Base-by-base conservation (phyloP, 192 early-diverging fungal genomes). In the Backusella psychrophila region DNA sequence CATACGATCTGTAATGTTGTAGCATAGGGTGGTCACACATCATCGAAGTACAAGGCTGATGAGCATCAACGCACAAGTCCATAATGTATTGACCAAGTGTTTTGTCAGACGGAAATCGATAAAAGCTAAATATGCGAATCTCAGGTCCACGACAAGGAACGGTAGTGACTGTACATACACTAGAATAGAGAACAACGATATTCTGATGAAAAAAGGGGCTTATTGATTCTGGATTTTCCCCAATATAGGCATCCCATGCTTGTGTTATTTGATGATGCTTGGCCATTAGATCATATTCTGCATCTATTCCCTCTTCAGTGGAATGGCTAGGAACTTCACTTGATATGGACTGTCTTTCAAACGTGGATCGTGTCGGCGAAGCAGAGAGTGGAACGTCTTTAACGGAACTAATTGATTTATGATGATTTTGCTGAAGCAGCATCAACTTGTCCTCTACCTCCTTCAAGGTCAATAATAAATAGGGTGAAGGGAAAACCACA, bases 71-170 rank as follows among this genome's bases (percentile, higher is more conserved):
- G 84, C 90, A 95, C 39, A 95, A 85, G 39, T 94, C 91, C 72
- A 95, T 92, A 19, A 99, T 81, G 75, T 95, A 98, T 80, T 93
- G 90, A 8, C 96, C 96, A 5, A 99, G 83, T 0, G 95, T 94
- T 56, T 94, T 87, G 80, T 99, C 98, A 2, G 91, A 90, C 26
- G 91, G 87, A 39, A 84, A 72, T 42, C 88, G 84, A 69, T 96
- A 99, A 53, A 93, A 96, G 49, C 93, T 89, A 75, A 99, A 93
- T 46, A 92, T 67, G 33, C 94, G 93, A 73, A 92, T 86, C 70
- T 91, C 88, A 1, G 96, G 94, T 1, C 91, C 86, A 19, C 82
- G 85, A 39, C 93, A 95, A 11, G 89, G 91, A 12, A 89, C 81
- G 35, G 85, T 85, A 38, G 91, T 91, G 0, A 85, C 80, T 4